Percentiles rank a stretch among this genome's conserved stretches.
Evolutionary conservation across 1,139 yeast species (phyloP).

Genomic region (Pichia sp.): DNA sequence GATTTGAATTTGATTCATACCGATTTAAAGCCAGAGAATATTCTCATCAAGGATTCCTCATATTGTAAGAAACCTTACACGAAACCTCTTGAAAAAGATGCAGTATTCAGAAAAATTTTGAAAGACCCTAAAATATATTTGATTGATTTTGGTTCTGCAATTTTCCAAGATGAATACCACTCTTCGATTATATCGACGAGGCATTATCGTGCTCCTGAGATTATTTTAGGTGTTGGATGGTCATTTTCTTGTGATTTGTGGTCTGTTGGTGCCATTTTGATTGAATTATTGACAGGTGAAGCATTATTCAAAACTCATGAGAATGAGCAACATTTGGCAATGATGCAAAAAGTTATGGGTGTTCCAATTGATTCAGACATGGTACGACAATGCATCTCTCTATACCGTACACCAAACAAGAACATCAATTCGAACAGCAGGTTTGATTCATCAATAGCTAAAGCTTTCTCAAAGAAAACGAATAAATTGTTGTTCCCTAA

Average conservation of each 20-base stretch:
- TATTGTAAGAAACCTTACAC: constrained; percentile 25
- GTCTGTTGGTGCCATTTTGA: constrained; percentile 93
- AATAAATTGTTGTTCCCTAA: constrained; percentile 25
- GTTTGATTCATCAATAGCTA: constrained; percentile 20
- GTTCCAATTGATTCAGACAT: constrained; percentile 26
- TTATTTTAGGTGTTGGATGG: constrained; percentile 91
- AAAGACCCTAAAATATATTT: constrained; percentile 77
- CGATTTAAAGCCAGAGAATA: constrained; percentile 92
- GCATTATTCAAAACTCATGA: constrained; percentile 94
- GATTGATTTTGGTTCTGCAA: constrained; percentile 95
- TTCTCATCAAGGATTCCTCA: constrained; percentile 60
- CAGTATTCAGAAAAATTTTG: constrained; percentile 30
- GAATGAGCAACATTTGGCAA: constrained; percentile 86
- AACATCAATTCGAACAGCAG: constrained; percentile 14
- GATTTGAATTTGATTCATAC: constrained; percentile 89
- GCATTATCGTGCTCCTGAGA: constrained; percentile 97
- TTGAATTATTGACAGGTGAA: constrained; percentile 91
- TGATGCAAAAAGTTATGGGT: constrained; percentile 79
- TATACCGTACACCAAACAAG: constrained; percentile 16
- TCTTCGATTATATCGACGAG: constrained; percentile 88
- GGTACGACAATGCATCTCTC: constrained; percentile 25
- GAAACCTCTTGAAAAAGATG: constrained; percentile 8
- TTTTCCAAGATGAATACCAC: constrained; percentile 91
- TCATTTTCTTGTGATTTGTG: constrained; percentile 89
- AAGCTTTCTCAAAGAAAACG: constrained; percentile 23